These are phyloP conservation scores for Fusarium temperatum DNA, from an alignment of 2,329 filamentous ascomycete species.

Conservation along the genomic window DNA sequence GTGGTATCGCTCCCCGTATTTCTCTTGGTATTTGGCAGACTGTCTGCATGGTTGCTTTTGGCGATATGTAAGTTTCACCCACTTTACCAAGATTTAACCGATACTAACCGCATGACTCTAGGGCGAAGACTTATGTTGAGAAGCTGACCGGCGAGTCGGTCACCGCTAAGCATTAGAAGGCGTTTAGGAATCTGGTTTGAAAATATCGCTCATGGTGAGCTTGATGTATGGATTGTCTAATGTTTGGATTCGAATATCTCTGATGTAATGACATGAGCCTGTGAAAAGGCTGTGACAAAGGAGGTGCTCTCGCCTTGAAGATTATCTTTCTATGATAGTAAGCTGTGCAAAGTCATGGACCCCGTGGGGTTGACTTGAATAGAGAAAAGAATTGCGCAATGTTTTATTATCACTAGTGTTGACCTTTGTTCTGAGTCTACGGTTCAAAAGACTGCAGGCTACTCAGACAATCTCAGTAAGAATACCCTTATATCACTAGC, in stretches of 20 bases:
- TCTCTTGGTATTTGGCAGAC: constrained; percentile 98
- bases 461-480: not conserved
- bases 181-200: constrained; percentile 41
- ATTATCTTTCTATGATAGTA: constrained; percentile 19
- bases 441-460: not conserved
- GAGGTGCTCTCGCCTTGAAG: constrained; percentile 21
- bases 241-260: constrained; percentile 31
- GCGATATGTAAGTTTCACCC: constrained; percentile 83
- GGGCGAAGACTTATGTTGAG: constrained; percentile 74
- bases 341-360: constrained; percentile 21
- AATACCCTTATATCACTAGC: not conserved
- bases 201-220: constrained; percentile 28
- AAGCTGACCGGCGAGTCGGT: constrained; percentile 71
- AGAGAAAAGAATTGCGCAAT: constrained; percentile 25
- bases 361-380: constrained; percentile 25
- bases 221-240: constrained; percentile 31
- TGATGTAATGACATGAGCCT: constrained; percentile 12
- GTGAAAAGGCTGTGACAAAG: constrained; percentile 1
- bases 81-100: not conserved
- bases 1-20: constrained; percentile 92
- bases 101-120: constrained; percentile 46
- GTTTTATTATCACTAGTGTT: not conserved
- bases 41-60: constrained; percentile 98
- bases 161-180: constrained; percentile 72
- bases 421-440: not conserved